Percentiles rank a stretch among this genome's conserved stretches.
Evolutionary conservation across 2,329 filamentous ascomycete species (phyloP).

Genomic region (Sporothrix euskadiensis): DNA sequence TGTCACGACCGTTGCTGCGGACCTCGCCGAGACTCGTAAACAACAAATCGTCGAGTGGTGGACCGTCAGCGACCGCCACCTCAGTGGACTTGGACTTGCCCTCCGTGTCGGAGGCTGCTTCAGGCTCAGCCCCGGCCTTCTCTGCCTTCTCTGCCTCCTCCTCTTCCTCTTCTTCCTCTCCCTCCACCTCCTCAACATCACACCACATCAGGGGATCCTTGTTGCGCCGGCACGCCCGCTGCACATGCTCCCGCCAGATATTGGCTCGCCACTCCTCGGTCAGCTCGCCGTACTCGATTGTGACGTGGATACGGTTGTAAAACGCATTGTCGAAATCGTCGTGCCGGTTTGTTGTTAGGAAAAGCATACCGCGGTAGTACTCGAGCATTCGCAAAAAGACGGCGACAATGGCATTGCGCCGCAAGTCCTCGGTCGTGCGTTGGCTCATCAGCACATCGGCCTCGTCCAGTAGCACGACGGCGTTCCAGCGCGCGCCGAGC

Average conservation of each 20-base stretch:
- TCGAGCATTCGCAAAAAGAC: slow-evolving; percentile 43
- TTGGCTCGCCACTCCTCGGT: slow-evolving; percentile 15
- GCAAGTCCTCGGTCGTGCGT: slow-evolving; percentile 38
- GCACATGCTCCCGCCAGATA: slow-evolving; percentile 23
- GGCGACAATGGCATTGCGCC: slow-evolving; percentile 39
- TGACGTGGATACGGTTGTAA: slow-evolving; percentile 42
- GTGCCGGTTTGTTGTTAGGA: slow-evolving; percentile 47
- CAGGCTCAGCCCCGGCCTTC: neutral
- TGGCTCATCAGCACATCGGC: slow-evolving; percentile 48
- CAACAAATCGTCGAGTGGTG: neutral
- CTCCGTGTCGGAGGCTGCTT: neutral
- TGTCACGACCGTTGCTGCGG: slow-evolving; percentile 22
- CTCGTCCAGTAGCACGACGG: slow-evolving; percentile 71
- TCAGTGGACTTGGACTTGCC: neutral
- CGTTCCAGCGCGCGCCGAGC: slow-evolving; percentile 72
- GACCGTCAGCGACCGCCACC: neutral
- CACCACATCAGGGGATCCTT: slow-evolving; percentile 10
- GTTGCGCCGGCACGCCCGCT: slow-evolving; percentile 22
- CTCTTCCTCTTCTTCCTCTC: neutral
- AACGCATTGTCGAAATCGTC: slow-evolving; percentile 47
- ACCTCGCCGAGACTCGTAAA: slow-evolving; percentile 3
- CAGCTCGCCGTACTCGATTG: slow-evolving; percentile 40
- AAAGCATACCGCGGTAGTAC: slow-evolving; percentile 43
- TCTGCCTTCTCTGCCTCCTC: neutral
- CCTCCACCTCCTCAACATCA: neutral